Evolutionary conservation across 1,284 basidiomycete species (phyloP).

Genomic region (Sanghuangporus baumii): DNA sequence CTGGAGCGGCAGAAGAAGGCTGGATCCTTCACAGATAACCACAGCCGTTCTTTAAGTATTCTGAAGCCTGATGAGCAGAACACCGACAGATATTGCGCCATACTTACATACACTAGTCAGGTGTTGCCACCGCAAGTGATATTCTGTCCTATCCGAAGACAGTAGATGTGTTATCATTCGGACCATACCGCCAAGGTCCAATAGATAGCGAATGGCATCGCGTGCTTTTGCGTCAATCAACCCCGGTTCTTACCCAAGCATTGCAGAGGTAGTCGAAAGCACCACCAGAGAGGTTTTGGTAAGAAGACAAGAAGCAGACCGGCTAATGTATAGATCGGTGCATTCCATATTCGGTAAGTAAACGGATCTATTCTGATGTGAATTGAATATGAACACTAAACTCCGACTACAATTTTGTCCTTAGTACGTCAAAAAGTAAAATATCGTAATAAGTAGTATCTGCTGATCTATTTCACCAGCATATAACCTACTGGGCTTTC

Average conservation of each 20-base stretch:
- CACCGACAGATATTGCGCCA: neutral
- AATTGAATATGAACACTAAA: no score
- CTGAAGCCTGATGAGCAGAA: neutral
- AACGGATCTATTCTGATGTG: no score
- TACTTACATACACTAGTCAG: neutral
- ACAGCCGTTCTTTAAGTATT: neutral
- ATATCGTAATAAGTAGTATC: no score
- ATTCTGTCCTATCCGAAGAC: neutral
- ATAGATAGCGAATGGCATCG: neutral
- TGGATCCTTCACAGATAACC: neutral
- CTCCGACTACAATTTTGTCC: no score
- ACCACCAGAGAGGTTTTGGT: no score
- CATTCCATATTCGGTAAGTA: no score
- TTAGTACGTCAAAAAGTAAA: no score
- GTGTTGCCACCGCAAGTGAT: neutral
- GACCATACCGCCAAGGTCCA: neutral
- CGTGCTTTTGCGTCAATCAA: slow-evolving; percentile 9
- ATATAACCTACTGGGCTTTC: no score
- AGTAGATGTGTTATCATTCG: neutral
- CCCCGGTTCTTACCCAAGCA: no score
- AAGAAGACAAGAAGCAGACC: no score
- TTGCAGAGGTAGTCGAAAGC: neutral
- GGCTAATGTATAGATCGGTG: no score
- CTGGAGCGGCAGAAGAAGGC: neutral
- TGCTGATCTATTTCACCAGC: no score